These are phyloP conservation scores for Mucor circinelloides DNA, from an alignment of 371 early-diverging fungal genomes.

Conservation along the genomic window DNA sequence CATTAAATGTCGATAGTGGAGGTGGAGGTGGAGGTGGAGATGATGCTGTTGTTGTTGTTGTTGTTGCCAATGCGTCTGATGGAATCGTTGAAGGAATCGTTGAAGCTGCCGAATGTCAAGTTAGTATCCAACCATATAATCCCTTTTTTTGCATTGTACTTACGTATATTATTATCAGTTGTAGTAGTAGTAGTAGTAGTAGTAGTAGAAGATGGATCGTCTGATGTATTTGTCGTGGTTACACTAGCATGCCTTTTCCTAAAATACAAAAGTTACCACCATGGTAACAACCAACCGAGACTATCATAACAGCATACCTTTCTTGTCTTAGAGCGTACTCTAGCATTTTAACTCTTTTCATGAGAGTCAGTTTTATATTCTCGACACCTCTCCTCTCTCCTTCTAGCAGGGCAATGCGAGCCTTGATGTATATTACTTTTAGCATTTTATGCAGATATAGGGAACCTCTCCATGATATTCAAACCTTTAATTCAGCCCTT, in stretches of 20 bases:
- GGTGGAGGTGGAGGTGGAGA: too few relatives aligned
- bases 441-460: not conserved
- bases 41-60: not conserved
- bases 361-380: slow-evolving; percentile 73
- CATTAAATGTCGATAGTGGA: not conserved
- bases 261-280: not conserved
- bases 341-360: slow-evolving; percentile 86
- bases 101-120: slow-evolving; percentile 19
- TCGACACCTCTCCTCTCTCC: slow-evolving; percentile 85
- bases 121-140: slow-evolving; percentile 18
- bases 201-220: slow-evolving; percentile 1
- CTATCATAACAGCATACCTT: slow-evolving; percentile 43
- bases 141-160: not conserved
- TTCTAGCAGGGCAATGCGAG: slow-evolving; percentile 78
- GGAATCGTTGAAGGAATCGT: not conserved
- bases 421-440: slow-evolving; percentile 34
- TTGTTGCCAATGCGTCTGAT: not conserved
- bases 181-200: not conserved
- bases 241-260: slow-evolving; percentile 22
- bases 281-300: not conserved
- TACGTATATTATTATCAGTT: slow-evolving; percentile 9
- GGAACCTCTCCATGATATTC: not conserved
- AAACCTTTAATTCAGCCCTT: slow-evolving; percentile 78
- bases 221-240: slow-evolving; percentile 7
- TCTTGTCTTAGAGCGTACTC: slow-evolving; percentile 83